Evolutionary conservation across 495 filamentous ascomycete genomes (phyloP).

Genomic region (Filosporella fistucella): DNA sequence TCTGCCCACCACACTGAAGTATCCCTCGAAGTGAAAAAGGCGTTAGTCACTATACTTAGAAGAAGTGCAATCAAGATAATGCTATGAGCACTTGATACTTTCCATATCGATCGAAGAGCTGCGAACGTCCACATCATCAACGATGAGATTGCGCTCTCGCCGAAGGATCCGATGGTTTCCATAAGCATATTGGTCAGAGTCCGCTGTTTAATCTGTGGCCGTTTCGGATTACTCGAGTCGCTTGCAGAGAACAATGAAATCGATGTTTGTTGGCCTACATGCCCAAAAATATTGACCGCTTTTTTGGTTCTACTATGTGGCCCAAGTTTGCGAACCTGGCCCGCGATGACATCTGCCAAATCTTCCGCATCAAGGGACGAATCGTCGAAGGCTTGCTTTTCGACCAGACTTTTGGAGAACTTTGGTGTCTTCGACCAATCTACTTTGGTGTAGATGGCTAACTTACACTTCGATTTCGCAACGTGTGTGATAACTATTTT

Average conservation of each 20-base stretch:
- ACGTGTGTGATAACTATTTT: slow-evolving; percentile 94
- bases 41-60: slow-evolving; percentile 64
- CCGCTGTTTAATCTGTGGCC: slow-evolving; percentile 58
- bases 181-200: slow-evolving; percentile 64
- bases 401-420: slow-evolving; percentile 67
- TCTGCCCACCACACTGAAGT: slow-evolving; percentile 80
- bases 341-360: slow-evolving; percentile 76
- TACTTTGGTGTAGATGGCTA: slow-evolving; percentile 81
- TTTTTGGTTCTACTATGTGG: slow-evolving; percentile 82
- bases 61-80: slow-evolving; percentile 65
- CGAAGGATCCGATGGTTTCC: slow-evolving; percentile 62
- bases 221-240: slow-evolving; percentile 32
- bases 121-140: slow-evolving; percentile 71
- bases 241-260: slow-evolving; percentile 53
- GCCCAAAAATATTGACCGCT: slow-evolving; percentile 85
- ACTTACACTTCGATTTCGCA: slow-evolving; percentile 85
- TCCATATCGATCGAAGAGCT: slow-evolving; percentile 57
- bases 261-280: slow-evolving; percentile 69
- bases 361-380: slow-evolving; percentile 79
- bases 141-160: slow-evolving; percentile 65
- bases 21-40: slow-evolving; percentile 63
- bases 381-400: slow-evolving; percentile 75
- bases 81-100: slow-evolving; percentile 67
- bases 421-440: slow-evolving; percentile 72
- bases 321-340: slow-evolving; percentile 81